phyloP scores from a whole-genome alignment of 2,329 filamentous ascomycete genomes.

The Zasmidium citrigriseum region DNA sequence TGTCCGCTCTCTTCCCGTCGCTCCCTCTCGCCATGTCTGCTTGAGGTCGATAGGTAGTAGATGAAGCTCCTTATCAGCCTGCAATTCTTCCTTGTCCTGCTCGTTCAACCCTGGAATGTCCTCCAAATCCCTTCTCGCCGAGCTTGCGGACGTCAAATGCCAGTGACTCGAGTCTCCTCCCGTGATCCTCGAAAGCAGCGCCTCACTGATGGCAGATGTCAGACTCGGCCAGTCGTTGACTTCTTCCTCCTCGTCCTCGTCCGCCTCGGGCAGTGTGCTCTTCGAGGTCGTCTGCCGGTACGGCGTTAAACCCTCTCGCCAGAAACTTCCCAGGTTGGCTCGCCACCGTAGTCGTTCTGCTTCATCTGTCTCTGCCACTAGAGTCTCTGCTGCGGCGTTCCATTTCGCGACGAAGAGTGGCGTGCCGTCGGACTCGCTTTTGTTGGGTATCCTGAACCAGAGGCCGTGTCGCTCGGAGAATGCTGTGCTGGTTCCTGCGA shows the following conservation, averaged over 20 bases:
- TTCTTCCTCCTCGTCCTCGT: constrained; percentile 35
- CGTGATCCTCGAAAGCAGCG: constrained; percentile 53
- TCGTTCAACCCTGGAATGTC: constrained; percentile 58
- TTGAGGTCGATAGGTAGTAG: constrained; percentile 63
- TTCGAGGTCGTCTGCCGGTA: constrained; percentile 44
- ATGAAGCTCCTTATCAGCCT: constrained; percentile 48
- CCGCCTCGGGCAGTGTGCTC: constrained; percentile 27
- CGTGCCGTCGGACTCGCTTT: constrained; percentile 5
- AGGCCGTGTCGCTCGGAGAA: constrained; percentile 63
- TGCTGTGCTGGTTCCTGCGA: constrained; percentile 58
- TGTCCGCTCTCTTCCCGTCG: constrained; percentile 62
- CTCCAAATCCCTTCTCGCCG: constrained; percentile 58
- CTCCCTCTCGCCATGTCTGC: constrained; percentile 62
- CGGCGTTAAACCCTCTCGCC: constrained; percentile 54
- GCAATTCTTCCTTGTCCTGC: constrained; percentile 31
- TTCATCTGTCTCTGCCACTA: constrained; percentile 44
- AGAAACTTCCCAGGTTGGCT: constrained; percentile 58
- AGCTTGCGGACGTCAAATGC: constrained; percentile 60
- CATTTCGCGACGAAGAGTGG: constrained; percentile 59
- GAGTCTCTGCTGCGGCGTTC: constrained; percentile 50
- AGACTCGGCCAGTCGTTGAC: constrained; percentile 55
- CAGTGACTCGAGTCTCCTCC: constrained; percentile 51
- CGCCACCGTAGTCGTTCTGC: constrained; percentile 51
- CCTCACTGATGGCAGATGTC: constrained; percentile 51
- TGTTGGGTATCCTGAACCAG: constrained; percentile 56